Percentiles rank a stretch among this genome's conserved stretches.
These are phyloP conservation scores for Cyclospora cayetanensis DNA, from an alignment of 169 alveolate species.

Conservation along the genomic window DNA sequence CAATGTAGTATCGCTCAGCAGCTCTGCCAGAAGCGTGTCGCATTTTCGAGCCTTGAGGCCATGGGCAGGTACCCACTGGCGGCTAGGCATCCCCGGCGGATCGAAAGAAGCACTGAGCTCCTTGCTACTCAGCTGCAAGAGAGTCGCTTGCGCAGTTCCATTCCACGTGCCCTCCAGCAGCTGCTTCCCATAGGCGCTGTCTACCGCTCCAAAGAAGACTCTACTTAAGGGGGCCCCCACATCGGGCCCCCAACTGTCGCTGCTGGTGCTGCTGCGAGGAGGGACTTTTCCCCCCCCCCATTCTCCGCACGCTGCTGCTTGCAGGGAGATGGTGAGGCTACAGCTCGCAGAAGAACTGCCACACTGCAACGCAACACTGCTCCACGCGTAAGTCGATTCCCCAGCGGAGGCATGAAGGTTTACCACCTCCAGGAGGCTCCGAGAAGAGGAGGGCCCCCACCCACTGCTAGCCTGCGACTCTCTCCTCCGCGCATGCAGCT, in stretches of 20 bases:
- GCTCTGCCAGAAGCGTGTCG: background rate
- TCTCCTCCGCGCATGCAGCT: background rate
- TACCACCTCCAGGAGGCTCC: background rate
- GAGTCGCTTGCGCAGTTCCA: slow-evolving; percentile 18
- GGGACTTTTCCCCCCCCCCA: too few relatives aligned
- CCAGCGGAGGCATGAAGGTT: slow-evolving; percentile 24
- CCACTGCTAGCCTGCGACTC: background rate
- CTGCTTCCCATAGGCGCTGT: background rate
- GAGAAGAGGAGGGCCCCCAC: background rate
- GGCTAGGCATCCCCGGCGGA: background rate
- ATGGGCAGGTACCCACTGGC: background rate
- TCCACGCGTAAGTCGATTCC: slow-evolving; percentile 40
- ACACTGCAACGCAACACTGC: slow-evolving; percentile 50
- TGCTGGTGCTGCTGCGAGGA: background rate
- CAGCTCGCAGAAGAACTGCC: slow-evolving; percentile 59
- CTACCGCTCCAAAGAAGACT: slow-evolving; percentile 59
- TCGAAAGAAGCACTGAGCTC: background rate
- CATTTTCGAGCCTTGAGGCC: background rate
- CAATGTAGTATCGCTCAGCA: background rate
- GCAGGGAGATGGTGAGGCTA: slow-evolving; percentile 21
- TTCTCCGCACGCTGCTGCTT: background rate
- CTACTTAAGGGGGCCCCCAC: slow-evolving; percentile 34
- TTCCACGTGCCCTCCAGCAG: slow-evolving; percentile 56
- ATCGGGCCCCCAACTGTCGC: background rate
- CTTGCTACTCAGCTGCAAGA: slow-evolving; percentile 49